phyloP scores from a whole-genome alignment of 2,329 filamentous ascomycete genomes.

The Geosmithia putterillii region DNA sequence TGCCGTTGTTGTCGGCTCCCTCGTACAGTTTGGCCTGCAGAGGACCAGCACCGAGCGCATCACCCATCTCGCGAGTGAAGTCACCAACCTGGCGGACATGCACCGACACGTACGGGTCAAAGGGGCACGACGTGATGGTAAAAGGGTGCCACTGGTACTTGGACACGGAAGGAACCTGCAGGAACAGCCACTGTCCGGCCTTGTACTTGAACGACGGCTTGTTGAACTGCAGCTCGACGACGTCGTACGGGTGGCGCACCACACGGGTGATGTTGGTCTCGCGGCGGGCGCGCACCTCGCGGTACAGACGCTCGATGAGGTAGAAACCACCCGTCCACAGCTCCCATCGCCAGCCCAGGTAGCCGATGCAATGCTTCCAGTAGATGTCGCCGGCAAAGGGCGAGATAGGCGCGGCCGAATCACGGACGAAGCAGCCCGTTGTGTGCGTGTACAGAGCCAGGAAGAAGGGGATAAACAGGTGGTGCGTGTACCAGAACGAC shows the following conservation, averaged over 20 bases:
- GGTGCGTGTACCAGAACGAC: slow-evolving; percentile 98
- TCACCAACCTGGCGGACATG: slow-evolving; percentile 96
- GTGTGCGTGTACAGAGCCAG: slow-evolving; percentile 92
- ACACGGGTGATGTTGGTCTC: slow-evolving; percentile 87
- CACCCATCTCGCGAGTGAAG: slow-evolving; percentile 87
- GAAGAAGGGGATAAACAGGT: slow-evolving; percentile 94
- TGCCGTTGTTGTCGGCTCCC: slow-evolving; percentile 70
- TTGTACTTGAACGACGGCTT: slow-evolving; percentile 98
- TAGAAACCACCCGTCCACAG: slow-evolving; percentile 77
- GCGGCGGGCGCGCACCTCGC: slow-evolving; percentile 74
- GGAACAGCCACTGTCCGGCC: slow-evolving; percentile 94
- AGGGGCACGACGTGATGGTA: slow-evolving; percentile 96
- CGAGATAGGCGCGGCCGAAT: slow-evolving; percentile 58
- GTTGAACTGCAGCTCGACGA: slow-evolving; percentile 91
- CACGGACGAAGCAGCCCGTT: slow-evolving; percentile 90
- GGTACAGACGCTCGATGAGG: slow-evolving; percentile 76
- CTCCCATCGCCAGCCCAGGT: slow-evolving; percentile 96
- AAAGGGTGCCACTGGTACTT: slow-evolving; percentile 96
- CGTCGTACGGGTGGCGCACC: slow-evolving; percentile 90
- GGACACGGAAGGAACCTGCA: slow-evolving; percentile 84
- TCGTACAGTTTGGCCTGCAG: slow-evolving; percentile 86
- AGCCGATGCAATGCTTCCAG: slow-evolving; percentile 90
- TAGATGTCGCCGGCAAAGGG: slow-evolving; percentile 74
- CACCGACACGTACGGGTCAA: slow-evolving; percentile 86
- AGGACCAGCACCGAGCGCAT: slow-evolving; percentile 81